Base-by-base conservation (phyloP, 163 green algal species). In the Scenedesmus sp. region DNA sequence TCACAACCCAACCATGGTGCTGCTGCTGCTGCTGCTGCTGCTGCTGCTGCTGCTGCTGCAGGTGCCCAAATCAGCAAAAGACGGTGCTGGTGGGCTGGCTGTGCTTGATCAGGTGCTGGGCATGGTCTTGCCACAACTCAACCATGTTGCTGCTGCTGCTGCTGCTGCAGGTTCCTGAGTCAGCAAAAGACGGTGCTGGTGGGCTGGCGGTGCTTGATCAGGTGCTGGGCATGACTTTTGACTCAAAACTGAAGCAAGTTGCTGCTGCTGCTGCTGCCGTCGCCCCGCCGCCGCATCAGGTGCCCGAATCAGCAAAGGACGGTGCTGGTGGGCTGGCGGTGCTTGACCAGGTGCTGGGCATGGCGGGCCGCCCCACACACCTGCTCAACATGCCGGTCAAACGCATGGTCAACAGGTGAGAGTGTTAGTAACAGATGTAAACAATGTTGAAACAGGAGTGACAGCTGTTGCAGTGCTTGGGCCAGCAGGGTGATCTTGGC, bases 371-470 rank as follows among this genome's bases (percentile, higher is more conserved):
- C 66, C 10, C 64, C 46, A 70, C 15, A 20, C 64, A 66, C 46
- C 46, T 90, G 15, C 16, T 90, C 52, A 59, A 90, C 6, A 18
- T 90, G 85, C 85, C 85, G 15, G 85, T 90, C 26, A 64, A 26
- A 67, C 64, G 66, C 8, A 90, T 90, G 54, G 66, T 90, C 64
- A 90, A 90, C 85, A 90, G 85, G 85, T 83, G 62, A 23, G 85
- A 13, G 10, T 34, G 12, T 9, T 9, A n/a, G 18, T 79, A n/a
- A 34, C 70, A n/a, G 15, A 13, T 13, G 1, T n/a, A 6, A 9
- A 34, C 12, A 9, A 34, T 79, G 70, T 34, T 79, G 34, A 46
- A 46, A 46, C 34, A 46, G 34, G 34, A 46, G 34, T 46, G 34
- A 46, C 34, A 46, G 34, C 34, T 46, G 34, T 46, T 46, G 34